phyloP scores from a whole-genome alignment of 164 flowering plant species.

The Hamamelis virginiana region DNA sequence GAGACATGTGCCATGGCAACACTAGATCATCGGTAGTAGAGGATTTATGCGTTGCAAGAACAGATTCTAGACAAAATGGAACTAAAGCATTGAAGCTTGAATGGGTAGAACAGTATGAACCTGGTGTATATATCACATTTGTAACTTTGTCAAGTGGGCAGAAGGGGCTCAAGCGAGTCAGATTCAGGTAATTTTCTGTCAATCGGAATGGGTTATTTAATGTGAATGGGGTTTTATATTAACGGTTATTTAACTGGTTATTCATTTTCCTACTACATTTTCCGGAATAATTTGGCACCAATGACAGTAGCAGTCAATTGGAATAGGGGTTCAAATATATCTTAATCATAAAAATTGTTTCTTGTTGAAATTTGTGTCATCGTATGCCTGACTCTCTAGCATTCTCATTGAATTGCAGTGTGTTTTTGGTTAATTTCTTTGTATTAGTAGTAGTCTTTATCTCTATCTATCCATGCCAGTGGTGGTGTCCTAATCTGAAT shows the following conservation, averaged over 20 bases:
- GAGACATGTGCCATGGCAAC: conserved; percentile 9
- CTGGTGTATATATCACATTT: conserved; percentile 72
- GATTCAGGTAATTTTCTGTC: conserved; percentile 60
- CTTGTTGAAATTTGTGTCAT: not conserved
- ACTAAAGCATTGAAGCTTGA: conserved; percentile 33
- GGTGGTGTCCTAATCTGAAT: not conserved
- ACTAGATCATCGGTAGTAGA: conserved; percentile 24
- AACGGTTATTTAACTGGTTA: not conserved
- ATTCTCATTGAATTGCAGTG: not conserved
- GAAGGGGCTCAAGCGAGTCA: conserved; percentile 63
- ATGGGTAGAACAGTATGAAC: conserved; percentile 71
- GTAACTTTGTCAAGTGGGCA: conserved; percentile 45
- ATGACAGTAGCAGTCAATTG: too few relatives aligned
- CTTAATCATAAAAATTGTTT: not conserved
- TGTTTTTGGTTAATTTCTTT: not conserved
- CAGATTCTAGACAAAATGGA: conserved; percentile 23
- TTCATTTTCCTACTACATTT: not conserved
- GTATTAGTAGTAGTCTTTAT: too few relatives aligned
- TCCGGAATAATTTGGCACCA: not conserved
- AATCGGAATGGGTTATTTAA: not conserved
- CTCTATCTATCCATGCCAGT: not conserved
- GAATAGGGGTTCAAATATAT: not conserved
- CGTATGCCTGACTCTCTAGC: not conserved
- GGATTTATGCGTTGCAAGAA: conserved; percentile 14
- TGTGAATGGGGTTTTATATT: not conserved